Evolutionary conservation across 306 rosid species (phyloP), one percentile per base, ranked within the genome.

Genomic region (Prunus armeniaca): DNA sequence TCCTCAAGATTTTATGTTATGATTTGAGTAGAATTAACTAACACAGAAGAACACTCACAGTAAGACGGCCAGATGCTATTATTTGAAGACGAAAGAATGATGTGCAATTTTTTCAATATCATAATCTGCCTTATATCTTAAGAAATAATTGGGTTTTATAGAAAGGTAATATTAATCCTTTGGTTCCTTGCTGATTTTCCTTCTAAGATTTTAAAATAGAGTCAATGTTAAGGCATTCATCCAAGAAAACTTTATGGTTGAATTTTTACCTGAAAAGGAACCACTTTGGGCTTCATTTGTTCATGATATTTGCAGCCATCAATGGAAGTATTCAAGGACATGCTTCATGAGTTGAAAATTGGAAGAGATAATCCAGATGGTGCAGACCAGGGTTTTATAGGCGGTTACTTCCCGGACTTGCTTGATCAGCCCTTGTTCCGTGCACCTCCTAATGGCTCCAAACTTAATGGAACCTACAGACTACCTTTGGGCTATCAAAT

Each of bases 401-500:
- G 96, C 17, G 83, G 96, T 84, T 95, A 88, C 86, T 95, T 87
- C 84, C 93, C 99, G 0, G 86, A 95, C n/a, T 75, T 95, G 76
- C 93, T 95, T 62, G 94, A 88, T 82, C 86, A 78, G 79, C 97
- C 97, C 18, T 50, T 95, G 91, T 95, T 95, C 76, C 80, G 88
- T 83, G 91, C 85, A 19, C 91, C 96, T n/a, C 15, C 78, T 12
- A 88, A 92, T 50, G 92, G 85, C 72, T 82, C 96, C 70, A 84
- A 63, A 76, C 99, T 95, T 55, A 85, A 89, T 73, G 99, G 97
- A 71, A 87, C 89, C 50, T 95, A 84, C 67, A 90, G 99, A 69
- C 97, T 95, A 77, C 92, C 99, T 45, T 86, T 95, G 67, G 99
- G 99, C 58, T 95, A 95, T 76, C 99, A 95, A 75, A 95, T 95